Evolutionary conservation across 768 basidiomycete species (phyloP).

Genomic region (Postia placenta): DNA sequence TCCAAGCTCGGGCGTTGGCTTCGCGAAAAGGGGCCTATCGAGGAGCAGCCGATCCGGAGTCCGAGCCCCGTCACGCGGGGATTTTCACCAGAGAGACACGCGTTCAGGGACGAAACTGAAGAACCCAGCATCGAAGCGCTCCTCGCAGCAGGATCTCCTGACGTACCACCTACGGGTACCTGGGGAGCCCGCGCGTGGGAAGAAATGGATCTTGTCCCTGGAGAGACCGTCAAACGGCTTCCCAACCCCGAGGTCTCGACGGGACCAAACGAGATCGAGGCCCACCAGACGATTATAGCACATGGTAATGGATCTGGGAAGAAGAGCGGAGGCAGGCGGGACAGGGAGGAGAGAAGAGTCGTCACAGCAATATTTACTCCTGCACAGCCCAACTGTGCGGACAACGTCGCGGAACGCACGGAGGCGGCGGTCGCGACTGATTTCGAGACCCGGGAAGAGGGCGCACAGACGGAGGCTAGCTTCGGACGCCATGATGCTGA

Average conservation of each 20-base stretch:
- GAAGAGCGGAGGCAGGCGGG: conserved; percentile 12
- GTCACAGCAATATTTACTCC: conserved; percentile 28
- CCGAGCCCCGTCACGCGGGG: conserved; percentile 9
- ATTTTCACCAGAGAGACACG: neutral
- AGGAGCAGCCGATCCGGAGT: conserved; percentile 10
- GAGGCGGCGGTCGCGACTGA: neutral
- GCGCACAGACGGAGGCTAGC: neutral
- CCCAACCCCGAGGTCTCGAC: conserved; percentile 9
- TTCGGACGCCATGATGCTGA: neutral
- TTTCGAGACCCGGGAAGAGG: neutral
- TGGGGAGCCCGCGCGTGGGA: conserved; percentile 35
- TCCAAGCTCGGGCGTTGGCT: conserved; percentile 11
- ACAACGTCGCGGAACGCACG: neutral
- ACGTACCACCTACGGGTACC: conserved; percentile 11
- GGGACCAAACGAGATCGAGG: conserved; percentile 1
- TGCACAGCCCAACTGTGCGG: neutral
- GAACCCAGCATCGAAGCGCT: conserved; percentile 27
- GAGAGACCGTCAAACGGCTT: conserved; percentile 28
- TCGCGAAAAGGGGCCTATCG: conserved; percentile 7
- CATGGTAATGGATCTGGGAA: conserved; percentile 13
- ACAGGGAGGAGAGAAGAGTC: conserved; percentile 21
- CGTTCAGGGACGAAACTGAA: conserved; percentile 16
- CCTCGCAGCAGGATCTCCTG: conserved; percentile 9
- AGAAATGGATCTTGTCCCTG: conserved; percentile 23
- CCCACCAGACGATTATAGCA: conserved; percentile 7